Evolutionary conservation across 345 rosid genomes (phyloP), one percentile per base, ranked within the genome.

Genomic region (Microthlaspi erraticum): DNA sequence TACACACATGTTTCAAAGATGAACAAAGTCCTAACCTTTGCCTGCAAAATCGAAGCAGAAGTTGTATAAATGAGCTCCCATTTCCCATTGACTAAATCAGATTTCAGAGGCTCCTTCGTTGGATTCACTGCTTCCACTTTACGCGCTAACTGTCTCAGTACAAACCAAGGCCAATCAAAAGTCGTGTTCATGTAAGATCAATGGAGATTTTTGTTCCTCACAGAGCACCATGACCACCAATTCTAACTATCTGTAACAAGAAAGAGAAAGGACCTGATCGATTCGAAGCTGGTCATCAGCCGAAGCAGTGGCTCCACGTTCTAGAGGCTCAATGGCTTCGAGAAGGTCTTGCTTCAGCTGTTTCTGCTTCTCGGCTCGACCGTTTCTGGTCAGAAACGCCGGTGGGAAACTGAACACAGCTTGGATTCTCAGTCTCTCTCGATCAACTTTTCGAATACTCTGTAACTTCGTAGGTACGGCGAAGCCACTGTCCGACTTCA

Each of bases 11-110:
- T 48, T 39, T 17, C 33, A 50, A 67, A 43, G n/a, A 75, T 23
- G 0, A 14, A 5, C 31, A 49, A 49, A 64, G 33, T 36, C 49
- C 26, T 37, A 50, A 91, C 97, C 89, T 89, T 74, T 13, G 91
- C 90, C 64, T 91, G 96, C 67, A 91, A 71, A 75, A 93, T 89
- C 2, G 96, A 91, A 53, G 76, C 77, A 41, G 97, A 93, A 33
- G 98, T 93, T 11, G 98, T 93, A 66, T 87, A 91, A 53, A 91
- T 74, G 64, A 93, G 97, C 82, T 93, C 96, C 97, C 98, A 91
- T 79, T 93, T 91, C 26, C 97, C 96, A 84, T 86, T 76, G 6
- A 91, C 31, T 16, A 91, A 83, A 59, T 76, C 82, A 52, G 97
- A 91, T 14, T 91, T 93, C 34, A 93, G 66, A 20, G 96, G 96